Conservation (phyloP, 2,329 filamentous ascomycete genomes). For the Alternaria panax region DNA sequence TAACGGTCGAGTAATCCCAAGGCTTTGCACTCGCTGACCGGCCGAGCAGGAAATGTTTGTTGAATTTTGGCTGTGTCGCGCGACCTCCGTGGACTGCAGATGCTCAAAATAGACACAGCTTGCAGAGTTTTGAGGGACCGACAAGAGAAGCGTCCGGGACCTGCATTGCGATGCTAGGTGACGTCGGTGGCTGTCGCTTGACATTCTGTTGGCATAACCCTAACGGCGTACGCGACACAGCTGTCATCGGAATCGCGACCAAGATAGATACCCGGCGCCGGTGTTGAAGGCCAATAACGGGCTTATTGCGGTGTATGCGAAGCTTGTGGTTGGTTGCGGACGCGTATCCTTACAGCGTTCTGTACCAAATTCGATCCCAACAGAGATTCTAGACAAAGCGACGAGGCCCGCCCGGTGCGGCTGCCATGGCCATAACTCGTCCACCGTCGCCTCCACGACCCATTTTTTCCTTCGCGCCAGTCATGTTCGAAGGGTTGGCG, state of each 20-base stretch:
- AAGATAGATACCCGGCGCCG: conserved; percentile 5
- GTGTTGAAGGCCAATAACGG: background rate
- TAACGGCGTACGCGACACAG: conserved; percentile 4
- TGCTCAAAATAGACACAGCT: conserved; percentile 2
- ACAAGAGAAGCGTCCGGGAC: conserved; percentile 8
- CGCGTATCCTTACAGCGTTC: background rate
- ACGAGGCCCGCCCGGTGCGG: conserved; percentile 19
- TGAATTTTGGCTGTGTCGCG: background rate
- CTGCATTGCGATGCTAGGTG: conserved; percentile 14
- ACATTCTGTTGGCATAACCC: background rate
- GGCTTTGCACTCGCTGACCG: background rate
- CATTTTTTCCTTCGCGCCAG: conserved; percentile 26
- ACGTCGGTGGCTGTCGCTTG: conserved; percentile 15
- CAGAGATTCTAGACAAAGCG: conserved; percentile 16
- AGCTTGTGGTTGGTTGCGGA: conserved; percentile 8
- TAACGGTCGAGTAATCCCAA: background rate
- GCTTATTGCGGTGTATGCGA: background rate
- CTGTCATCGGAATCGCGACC: conserved; percentile 1
- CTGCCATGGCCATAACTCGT: conserved; percentile 15
- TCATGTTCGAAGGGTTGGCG: conserved; percentile 15
- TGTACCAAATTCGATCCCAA: conserved; percentile 22
- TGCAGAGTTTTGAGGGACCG: conserved; percentile 2
- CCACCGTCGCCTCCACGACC: conserved; percentile 19
- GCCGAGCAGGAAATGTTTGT: background rate
- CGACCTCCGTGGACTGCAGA: background rate